phyloP scores from a whole-genome alignment of 306 rosid species.

The Rosa chinensis region DNA sequence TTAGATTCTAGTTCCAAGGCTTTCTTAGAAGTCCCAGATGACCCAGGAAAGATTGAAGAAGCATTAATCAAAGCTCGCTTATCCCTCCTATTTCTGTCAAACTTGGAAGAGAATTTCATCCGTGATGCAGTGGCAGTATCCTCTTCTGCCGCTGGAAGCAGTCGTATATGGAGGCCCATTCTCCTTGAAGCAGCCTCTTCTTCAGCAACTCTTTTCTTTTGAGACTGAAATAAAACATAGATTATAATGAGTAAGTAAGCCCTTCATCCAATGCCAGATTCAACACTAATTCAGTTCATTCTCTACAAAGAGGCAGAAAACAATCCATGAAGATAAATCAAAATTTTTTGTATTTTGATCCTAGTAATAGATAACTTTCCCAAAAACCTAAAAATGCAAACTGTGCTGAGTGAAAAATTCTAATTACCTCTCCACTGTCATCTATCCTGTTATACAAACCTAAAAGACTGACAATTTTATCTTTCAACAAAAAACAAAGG shows the following conservation, averaged over 20 bases:
- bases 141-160: conserved; percentile 65
- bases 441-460: neutral
- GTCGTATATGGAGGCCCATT: conserved; percentile 68
- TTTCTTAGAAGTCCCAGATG: conserved; percentile 51
- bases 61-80: conserved; percentile 71
- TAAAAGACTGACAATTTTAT: neutral
- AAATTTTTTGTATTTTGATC: neutral
- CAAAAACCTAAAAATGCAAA: neutral
- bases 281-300: neutral
- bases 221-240: conserved; percentile 53
- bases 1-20: conserved; percentile 64
- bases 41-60: conserved; percentile 58
- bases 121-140: conserved; percentile 58
- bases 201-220: conserved; percentile 88
- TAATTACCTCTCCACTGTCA: neutral
- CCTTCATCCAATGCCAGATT: neutral
- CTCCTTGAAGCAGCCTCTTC: conserved; percentile 70
- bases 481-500: neutral
- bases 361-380: neutral
- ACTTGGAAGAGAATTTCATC: conserved; percentile 63
- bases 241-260: conserved; percentile 5
- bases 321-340: neutral
- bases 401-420: neutral
- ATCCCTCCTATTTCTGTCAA: conserved; percentile 63
- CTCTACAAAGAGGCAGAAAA: neutral